These are phyloP conservation scores for Epichloe typhina DNA, from an alignment of 2,329 filamentous ascomycete species.

Conservation along the genomic window DNA sequence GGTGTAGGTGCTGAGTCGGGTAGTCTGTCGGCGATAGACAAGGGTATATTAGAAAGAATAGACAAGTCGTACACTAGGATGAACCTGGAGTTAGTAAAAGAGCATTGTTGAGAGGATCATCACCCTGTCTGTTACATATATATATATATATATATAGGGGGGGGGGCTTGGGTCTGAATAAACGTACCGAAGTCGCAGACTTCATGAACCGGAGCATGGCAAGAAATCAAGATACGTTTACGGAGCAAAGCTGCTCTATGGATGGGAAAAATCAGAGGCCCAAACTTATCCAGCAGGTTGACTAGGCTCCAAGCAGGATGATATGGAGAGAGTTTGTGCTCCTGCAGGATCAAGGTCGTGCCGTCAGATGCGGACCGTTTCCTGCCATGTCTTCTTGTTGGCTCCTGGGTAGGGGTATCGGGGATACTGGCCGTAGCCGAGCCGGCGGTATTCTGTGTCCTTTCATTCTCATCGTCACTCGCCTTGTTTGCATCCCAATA, in stretches of 20 bases:
- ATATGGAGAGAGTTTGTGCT: constrained; percentile 57
- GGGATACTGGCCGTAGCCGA: constrained; percentile 25
- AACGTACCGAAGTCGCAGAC: constrained; percentile 76
- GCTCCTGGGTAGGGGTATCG: constrained; percentile 16
- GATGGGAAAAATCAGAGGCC: constrained; percentile 82
- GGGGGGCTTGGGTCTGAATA: neutral
- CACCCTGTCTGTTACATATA: no score
- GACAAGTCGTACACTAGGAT: constrained; percentile 77
- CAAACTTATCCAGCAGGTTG: constrained; percentile 67
- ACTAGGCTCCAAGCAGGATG: constrained; percentile 81
- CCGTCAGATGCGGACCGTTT: constrained; percentile 51
- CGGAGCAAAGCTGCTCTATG: constrained; percentile 76
- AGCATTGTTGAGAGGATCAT: no score
- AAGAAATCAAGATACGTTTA: constrained; percentile 78
- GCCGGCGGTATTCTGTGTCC: constrained; percentile 7
- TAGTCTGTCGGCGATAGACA: constrained; percentile 57
- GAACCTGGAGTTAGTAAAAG: neutral
- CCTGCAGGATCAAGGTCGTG: constrained; percentile 41
- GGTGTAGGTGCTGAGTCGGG: constrained; percentile 46
- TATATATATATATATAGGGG: constrained; percentile 1
- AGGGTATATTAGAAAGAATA: constrained; percentile 78
- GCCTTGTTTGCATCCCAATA: constrained; percentile 58
- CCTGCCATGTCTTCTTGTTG: constrained; percentile 34
- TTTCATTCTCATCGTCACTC: constrained; percentile 14
- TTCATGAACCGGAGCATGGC: constrained; percentile 71